Evolutionary conservation across 2,329 filamentous ascomycete genomes (phyloP).

Genomic region (Aspergillus sp.): DNA sequence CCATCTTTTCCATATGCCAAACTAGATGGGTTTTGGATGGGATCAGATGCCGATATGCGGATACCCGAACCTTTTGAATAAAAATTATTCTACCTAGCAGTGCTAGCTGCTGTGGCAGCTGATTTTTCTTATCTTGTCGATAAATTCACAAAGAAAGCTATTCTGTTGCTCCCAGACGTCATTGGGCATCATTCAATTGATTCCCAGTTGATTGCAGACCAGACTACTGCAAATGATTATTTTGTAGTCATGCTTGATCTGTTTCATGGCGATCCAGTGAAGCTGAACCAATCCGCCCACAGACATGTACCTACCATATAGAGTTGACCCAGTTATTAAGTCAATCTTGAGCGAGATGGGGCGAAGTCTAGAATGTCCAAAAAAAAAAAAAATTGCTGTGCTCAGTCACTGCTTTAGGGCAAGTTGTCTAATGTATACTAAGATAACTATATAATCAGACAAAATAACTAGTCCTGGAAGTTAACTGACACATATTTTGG

Average conservation of each 20-base stretch:
- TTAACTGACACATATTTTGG: background rate
- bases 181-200: conserved; percentile 52
- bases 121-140: conserved; percentile 41
- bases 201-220: conserved; percentile 61
- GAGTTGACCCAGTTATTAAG: conserved; percentile 49
- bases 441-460: background rate
- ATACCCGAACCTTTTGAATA: too few relatives aligned
- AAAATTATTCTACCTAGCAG: too few relatives aligned
- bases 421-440: background rate
- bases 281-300: conserved; percentile 47
- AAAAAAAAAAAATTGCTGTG: conserved; percentile 38
- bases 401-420: conserved; percentile 49
- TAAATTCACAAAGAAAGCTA: conserved; percentile 44
- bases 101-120: too few relatives aligned
- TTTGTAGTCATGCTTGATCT: conserved; percentile 62
- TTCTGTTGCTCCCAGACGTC: conserved; percentile 52
- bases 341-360: conserved; percentile 34
- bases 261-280: conserved; percentile 59
- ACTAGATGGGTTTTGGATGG: too few relatives aligned
- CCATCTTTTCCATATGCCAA: too few relatives aligned
- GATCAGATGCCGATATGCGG: too few relatives aligned
- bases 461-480: conserved; percentile 34
- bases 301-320: conserved; percentile 30
- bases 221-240: conserved; percentile 66
- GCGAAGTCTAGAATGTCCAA: conserved; percentile 15